Evolutionary conservation across 2,329 filamentous ascomycete species (phyloP), one percentile per base, ranked within the genome.

Genomic region (Colletotrichum filicis): DNA sequence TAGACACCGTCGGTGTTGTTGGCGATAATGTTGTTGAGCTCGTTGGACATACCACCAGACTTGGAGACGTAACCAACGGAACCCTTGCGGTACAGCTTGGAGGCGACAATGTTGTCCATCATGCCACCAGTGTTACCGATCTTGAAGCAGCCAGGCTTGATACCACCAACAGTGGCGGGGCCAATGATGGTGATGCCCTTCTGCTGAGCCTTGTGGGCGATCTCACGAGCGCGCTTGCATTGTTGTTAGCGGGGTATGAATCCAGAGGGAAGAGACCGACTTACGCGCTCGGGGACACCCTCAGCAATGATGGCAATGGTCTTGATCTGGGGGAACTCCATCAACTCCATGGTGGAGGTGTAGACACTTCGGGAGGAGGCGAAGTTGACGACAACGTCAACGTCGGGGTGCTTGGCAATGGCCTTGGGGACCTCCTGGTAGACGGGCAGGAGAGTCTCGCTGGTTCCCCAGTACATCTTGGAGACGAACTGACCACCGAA

Each of bases 391-490:
- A 99, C 94, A 71, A 95, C 95, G 84, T 99, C 97, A 76, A 98
- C 97, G 79, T 99, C 97, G 75, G 90, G 92, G 91, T 99, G 97
- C 92, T 99, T 99, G 85, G 91, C 91, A 83, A 98, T 92, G 79
- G 97, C 97, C 90, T 98, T 97, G 79, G 91, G 88, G 62, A 95
- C 93, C 82, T 94, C 91, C 88, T 99, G 96, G 91, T 99, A 99
- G 84, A 99, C 97, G 76, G 97, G 97, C 79, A 99, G 92, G 77
- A 99, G 92, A 76, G 97, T 99, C 90, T 99, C 97, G 88, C 95
- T 98, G 82, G 97, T 99, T 82, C 97, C 97, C 97, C 97, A 99
- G 94, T 99, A 99, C 97, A 99, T 98, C 93, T 99, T 99, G 92
- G 95, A 98, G 84, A 99, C 97, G 92, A 99, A 99, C 88, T 99